phyloP scores from a whole-genome alignment of 108 stramenopile genomes.

The Cylindrotheca closterium region DNA sequence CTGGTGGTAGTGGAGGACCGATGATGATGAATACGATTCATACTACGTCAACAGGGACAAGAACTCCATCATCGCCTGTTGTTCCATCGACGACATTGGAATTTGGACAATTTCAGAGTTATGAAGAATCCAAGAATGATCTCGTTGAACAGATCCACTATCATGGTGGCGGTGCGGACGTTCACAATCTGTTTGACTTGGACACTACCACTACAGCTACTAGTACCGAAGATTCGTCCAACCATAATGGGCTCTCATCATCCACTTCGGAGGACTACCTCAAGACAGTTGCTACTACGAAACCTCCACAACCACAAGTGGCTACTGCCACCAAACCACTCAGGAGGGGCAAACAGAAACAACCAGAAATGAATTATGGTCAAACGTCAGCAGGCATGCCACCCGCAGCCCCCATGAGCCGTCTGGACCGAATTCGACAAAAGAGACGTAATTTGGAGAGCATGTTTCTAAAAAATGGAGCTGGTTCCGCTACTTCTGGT shows the following conservation, averaged over 20 bases:
- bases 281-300: neutral
- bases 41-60: too few relatives aligned
- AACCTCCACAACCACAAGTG: neutral
- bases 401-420: neutral
- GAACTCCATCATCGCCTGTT: too few relatives aligned
- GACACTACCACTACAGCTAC: neutral
- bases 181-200: too few relatives aligned
- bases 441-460: neutral
- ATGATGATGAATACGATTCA: too few relatives aligned
- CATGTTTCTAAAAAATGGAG: neutral
- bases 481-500: too few relatives aligned
- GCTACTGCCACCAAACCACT: neutral
- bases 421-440: neutral
- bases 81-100: too few relatives aligned
- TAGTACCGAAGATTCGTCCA: neutral
- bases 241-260: neutral
- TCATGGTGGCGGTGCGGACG: too few relatives aligned
- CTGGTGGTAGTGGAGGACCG: too few relatives aligned
- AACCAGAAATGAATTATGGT: neutral
- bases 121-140: too few relatives aligned
- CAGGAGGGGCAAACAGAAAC: neutral
- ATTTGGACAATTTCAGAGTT: too few relatives aligned
- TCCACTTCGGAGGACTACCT: neutral
- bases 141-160: too few relatives aligned
- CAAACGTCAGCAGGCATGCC: neutral